phyloP scores from a whole-genome alignment of 1,139 yeast species.

The Pichia sp. region DNA sequence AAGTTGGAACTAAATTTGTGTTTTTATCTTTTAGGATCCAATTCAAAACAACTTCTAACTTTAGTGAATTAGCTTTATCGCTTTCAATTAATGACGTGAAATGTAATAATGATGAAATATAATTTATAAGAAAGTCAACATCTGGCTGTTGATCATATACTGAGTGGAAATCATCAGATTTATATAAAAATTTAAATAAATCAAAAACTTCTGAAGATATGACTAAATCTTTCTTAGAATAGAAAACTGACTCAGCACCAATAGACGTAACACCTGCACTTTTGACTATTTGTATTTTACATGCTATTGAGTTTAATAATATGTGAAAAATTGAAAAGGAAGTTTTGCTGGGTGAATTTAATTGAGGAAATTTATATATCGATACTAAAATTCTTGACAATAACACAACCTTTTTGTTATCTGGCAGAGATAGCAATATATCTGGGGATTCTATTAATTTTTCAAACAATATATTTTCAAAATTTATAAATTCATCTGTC shows the following conservation, averaged over 20 bases:
- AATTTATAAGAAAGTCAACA: not conserved
- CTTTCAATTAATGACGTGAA: not conserved
- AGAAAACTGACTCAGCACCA: not conserved
- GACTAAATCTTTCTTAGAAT: not conserved
- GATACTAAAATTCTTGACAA: not conserved
- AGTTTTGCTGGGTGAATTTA: not conserved
- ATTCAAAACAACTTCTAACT: constrained; percentile 2
- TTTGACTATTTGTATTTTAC: not conserved
- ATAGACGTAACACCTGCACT: not conserved
- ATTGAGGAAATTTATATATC: not conserved
- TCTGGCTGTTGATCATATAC: not conserved
- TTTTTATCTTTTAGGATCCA: constrained; percentile 9
- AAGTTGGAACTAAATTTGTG: not conserved
- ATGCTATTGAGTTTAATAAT: not conserved
- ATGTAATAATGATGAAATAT: constrained; percentile 4
- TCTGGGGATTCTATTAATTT: not conserved
- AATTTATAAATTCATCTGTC: not conserved
- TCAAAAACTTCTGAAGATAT: not conserved
- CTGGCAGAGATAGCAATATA: not conserved
- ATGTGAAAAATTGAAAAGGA: not conserved
- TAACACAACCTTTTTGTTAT: not conserved
- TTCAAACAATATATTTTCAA: not conserved
- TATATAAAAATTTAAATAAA: not conserved
- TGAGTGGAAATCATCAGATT: not conserved
- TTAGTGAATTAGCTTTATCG: constrained; percentile 1